Percentiles rank a stretch among this genome's conserved stretches.
phyloP scores from a whole-genome alignment of 495 filamentous ascomycete species.

The Aspergillus coremiiformis region DNA sequence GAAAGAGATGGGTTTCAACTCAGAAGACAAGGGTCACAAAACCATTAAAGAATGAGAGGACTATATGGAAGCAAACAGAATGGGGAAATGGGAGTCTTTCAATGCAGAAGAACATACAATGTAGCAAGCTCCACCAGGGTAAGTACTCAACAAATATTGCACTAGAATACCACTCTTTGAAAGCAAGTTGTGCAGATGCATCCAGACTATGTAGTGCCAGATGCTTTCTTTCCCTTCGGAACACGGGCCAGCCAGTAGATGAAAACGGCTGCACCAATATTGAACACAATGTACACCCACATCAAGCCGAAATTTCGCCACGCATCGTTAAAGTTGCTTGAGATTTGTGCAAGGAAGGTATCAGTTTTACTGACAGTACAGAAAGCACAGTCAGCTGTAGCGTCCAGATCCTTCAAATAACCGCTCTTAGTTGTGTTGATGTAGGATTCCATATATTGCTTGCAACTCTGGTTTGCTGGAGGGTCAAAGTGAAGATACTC shows the following conservation, averaged over 20 bases:
- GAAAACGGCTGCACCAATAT: slow-evolving; percentile 51
- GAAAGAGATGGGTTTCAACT: no score
- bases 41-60: no score
- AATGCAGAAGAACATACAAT: no score
- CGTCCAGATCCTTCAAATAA: slow-evolving; percentile 18
- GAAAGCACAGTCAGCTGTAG: slow-evolving; percentile 30
- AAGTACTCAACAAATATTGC: no score
- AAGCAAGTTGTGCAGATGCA: not conserved
- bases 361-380: slow-evolving; percentile 37
- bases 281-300: slow-evolving; percentile 57
- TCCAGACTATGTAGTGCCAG: not conserved
- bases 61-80: no score
- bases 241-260: slow-evolving; percentile 69
- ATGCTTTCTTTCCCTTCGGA: slow-evolving; percentile 41
- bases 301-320: slow-evolving; percentile 45
- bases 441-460: slow-evolving; percentile 31
- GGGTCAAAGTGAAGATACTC: slow-evolving; percentile 50
- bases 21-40: no score
- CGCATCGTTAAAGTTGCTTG: slow-evolving; percentile 30
- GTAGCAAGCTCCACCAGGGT: no score
- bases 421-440: slow-evolving; percentile 1
- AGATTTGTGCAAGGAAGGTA: slow-evolving; percentile 26
- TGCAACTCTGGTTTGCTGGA: slow-evolving; percentile 41
- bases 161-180: no score
- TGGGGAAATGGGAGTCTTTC: no score